phyloP scores from a whole-genome alignment of 2,329 filamentous ascomycete genomes.

The Talaromyces atroroseus region DNA sequence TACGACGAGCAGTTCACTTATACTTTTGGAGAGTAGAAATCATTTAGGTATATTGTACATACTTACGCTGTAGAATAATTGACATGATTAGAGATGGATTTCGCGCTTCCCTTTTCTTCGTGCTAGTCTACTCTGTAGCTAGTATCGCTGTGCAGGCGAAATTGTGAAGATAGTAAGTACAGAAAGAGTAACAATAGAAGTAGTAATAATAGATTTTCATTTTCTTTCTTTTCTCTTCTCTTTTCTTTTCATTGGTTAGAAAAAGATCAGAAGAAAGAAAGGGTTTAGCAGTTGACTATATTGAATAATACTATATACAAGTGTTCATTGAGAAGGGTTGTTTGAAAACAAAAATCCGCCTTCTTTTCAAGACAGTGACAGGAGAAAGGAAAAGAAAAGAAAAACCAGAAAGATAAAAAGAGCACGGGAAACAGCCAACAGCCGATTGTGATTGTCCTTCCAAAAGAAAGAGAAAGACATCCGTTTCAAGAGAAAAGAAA shows the following conservation, averaged over 20 bases:
- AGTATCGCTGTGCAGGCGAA: too few species aligned
- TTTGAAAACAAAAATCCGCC: background rate
- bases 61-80: too few species aligned
- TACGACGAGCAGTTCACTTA: too few species aligned
- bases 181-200: too few species aligned
- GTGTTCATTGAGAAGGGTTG: background rate
- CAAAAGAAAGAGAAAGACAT: background rate
- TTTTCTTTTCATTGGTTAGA: background rate
- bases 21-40: background rate
- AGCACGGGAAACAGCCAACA: background rate
- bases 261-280: background rate
- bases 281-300: background rate
- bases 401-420: background rate
- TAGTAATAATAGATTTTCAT: too few species aligned
- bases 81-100: too few species aligned
- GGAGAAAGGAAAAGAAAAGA: background rate
- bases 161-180: too few species aligned
- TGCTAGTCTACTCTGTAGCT: too few species aligned
- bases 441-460: background rate
- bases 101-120: too few species aligned
- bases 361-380: background rate
- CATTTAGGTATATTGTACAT: background rate
- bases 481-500: background rate
- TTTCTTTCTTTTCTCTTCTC: too few species aligned
- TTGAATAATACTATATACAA: constrained; percentile 8